Base-by-base conservation (phyloP, 2,329 filamentous ascomycete genomes). In the Zarea fungicola region DNA sequence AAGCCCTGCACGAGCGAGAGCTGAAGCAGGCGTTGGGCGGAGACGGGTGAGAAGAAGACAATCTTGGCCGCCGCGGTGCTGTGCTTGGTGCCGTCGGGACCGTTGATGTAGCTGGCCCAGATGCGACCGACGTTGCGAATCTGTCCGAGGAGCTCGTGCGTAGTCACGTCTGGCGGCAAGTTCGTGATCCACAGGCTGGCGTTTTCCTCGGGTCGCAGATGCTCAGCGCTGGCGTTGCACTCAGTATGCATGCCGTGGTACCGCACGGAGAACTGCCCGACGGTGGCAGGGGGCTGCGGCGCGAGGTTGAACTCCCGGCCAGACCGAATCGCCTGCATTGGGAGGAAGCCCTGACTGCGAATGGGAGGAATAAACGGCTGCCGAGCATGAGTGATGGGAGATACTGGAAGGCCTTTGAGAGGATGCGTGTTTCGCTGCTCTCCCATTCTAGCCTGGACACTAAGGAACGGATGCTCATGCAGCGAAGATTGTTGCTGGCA, bases 101-200 rank as follows among this genome's bases (percentile, higher is more conserved):
- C 58, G 63, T 78, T 81, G 63, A 81, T 74, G 49, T 73, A 73
- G 2, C 66, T 66, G 39, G 74, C 74, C 56, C 66, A 80, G 10
- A 81, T 61, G 48, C 78, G 75, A 2, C 78, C 78, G 25, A 72
- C 62, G 51, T 65, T 56, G 10, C 68, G 66, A 36, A 81, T 69
- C 3, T 63, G 53, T 1, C 56, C 50, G 2, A 81, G 69, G 1
- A 81, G 72, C 54, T 72, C 64, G 22, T 60, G 54, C 34, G 71
- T 65, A 2, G 64, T 69, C 35, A 74, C 60, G 45, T 65, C 53
- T 0, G 71, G 64, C 0, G 77, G 74, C 0, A 81, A 66, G 42
- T 76, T 74, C 2, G 71, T 75, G 22, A 81, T 54, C 71, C 76
- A 81, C 1, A 81, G 62, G 0, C 74, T 68, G 26, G 75, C 77